Evolutionary conservation across 148 eudicot genomes (phyloP), one percentile per base, ranked within the genome.

Genomic region (Chenopodium album): DNA sequence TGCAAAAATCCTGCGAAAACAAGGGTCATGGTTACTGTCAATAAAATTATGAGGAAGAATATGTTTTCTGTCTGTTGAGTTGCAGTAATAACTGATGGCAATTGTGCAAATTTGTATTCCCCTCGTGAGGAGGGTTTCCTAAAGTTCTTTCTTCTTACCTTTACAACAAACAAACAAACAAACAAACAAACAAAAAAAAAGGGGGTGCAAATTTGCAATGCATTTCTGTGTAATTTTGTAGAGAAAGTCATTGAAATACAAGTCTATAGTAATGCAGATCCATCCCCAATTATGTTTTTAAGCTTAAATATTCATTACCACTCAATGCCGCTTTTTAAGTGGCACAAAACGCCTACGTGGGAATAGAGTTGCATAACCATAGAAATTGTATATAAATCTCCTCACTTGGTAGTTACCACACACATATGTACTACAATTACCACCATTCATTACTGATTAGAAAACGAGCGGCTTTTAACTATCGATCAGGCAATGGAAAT

Each of bases 1-100:
- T 67, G 63, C 78, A 52, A 73, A 50, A 50, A 14, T 41, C 75
- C 85, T 83, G 85, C 32, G 44, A 48, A 64, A 62, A 9, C 7
- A 26, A 44, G 23, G 52, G 69, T 22, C 7, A 23, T 37, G 44
- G n/a, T 16, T 63, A 44, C 19, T 37, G 22, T 37, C 54, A 72
- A 29, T 10, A 73, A 12, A 46, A 37, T 26, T 26, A 32, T 3
- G 34, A 32, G 34, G 34, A 32, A 60, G 64, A 60, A 20, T 23
- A 14, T 70, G 34, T 47, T 48, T 70, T 70, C 17, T 1, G 9
- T 22, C 72, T 10, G 32, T 68, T 4, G 4, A 13, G 44, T 14
- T 31, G 44, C 9, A 8, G 20, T 14, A n/a, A 65, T 3, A 9
- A 47, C 50, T 47, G 50, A 47, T 47, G 50, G 50, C 11, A 47